Conservation (phyloP, 805 yeast species). For the Myxozyma sirexii region DNA sequence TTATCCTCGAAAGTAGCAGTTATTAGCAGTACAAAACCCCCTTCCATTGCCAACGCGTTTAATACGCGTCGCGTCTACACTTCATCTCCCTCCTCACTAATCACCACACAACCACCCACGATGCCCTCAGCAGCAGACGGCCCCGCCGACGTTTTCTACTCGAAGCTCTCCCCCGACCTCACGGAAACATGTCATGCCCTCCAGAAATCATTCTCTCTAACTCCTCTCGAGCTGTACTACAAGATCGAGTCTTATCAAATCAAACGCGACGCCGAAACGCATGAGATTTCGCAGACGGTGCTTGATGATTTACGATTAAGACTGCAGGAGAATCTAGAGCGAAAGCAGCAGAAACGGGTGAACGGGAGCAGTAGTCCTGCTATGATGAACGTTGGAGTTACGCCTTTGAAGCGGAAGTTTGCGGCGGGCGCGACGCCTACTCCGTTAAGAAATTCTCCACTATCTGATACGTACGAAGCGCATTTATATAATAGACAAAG, state of each 20-base stretch:
- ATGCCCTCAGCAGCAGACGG: conserved; percentile 5
- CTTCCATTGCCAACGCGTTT: too few relatives aligned
- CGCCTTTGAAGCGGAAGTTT: conserved; percentile 30
- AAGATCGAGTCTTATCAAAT: conserved; percentile 25
- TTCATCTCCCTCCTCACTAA: neutral
- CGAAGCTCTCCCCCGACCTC: neutral
- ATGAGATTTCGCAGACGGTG: conserved; percentile 3
- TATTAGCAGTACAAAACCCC: too few relatives aligned
- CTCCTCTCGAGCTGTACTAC: conserved; percentile 22
- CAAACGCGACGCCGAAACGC: conserved; percentile 1
- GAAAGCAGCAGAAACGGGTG: conserved; percentile 8
- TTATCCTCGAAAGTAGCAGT: too few relatives aligned
- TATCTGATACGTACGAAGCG: conserved; percentile 21
- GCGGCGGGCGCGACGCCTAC: conserved; percentile 6
- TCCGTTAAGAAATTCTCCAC: conserved; percentile 18
- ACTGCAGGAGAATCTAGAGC: conserved; percentile 26
- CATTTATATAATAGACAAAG: too few relatives aligned
- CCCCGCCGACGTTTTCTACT: neutral
- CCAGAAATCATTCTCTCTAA: conserved; percentile 16
- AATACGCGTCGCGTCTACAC: conserved; percentile 11
- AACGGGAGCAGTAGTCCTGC: neutral
- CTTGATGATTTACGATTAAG: conserved; percentile 23
- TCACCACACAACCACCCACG: neutral
- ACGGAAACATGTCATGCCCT: conserved; percentile 2
- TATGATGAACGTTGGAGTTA: neutral